Conservation (phyloP, 805 yeast genomes). For the Diddensiella transvaalensis region DNA sequence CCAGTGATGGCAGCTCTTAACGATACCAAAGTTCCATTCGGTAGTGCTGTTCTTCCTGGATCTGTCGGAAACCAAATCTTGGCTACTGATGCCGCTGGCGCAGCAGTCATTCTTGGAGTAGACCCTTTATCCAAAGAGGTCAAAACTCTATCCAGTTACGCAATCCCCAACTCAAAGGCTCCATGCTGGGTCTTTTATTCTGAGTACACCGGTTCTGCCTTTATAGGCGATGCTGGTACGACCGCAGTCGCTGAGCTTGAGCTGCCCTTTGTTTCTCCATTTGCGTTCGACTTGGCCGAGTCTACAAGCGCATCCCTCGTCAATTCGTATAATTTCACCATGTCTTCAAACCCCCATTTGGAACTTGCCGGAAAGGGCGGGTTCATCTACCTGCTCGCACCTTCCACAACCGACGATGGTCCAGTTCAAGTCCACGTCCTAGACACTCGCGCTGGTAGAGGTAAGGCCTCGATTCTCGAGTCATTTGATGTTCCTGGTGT, state of each 20-base stretch:
- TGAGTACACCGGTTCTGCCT: slow-evolving; percentile 2
- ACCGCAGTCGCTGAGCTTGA: not conserved
- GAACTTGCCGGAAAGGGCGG: slow-evolving; percentile 1
- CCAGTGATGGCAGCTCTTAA: slow-evolving; percentile 5
- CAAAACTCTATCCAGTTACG: not conserved
- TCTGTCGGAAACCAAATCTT: slow-evolving; percentile 4
- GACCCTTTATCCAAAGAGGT: slow-evolving; percentile 1
- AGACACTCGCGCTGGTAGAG: not conserved
- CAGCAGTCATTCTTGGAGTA: not conserved
- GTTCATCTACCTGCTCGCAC: not conserved
- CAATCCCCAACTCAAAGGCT: slow-evolving; percentile 3
- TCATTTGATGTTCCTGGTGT: not conserved
- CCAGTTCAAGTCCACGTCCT: slow-evolving; percentile 1
- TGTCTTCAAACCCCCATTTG: not conserved
- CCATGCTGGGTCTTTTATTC: slow-evolving; percentile 10
- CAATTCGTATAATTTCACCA: slow-evolving; percentile 3
- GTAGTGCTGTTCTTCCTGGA: slow-evolving; percentile 5
- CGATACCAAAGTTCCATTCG: slow-evolving; percentile 5
- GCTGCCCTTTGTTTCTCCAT: slow-evolving; percentile 2
- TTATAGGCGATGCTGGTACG: slow-evolving; percentile 9
- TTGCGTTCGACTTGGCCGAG: not conserved
- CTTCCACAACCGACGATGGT: not conserved
- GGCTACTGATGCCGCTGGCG: not conserved
- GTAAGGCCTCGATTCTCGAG: not conserved
- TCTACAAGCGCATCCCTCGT: slow-evolving; percentile 4